These are phyloP conservation scores for Bocquillonia castaneifolia DNA, from an alignment of 441 rosid species.

Conservation along the genomic window DNA sequence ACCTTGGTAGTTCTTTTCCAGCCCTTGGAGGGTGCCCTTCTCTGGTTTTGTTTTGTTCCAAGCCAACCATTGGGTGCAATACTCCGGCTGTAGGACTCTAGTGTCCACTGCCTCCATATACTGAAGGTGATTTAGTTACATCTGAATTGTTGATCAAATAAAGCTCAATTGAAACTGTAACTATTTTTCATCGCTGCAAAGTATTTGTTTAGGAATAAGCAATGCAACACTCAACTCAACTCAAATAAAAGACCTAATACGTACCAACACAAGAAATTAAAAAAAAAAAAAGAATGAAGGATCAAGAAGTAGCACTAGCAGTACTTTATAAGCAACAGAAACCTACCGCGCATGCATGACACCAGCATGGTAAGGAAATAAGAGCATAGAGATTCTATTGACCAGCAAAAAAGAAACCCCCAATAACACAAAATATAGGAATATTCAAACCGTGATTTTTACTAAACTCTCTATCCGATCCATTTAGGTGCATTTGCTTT, in stretches of 20 bases:
- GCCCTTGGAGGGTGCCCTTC: no score
- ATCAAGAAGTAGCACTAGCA: neutral
- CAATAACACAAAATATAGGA: neutral
- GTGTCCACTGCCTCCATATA: no score
- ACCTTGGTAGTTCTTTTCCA: no score
- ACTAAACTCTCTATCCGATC: neutral
- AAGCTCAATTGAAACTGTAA: slow-evolving; percentile 85
- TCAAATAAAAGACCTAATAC: neutral
- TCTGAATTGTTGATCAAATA: no score
- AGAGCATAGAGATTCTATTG: neutral
- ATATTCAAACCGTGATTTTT: neutral
- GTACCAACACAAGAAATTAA: neutral
- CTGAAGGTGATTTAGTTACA: no score
- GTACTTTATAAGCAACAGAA: neutral
- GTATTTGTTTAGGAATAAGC: slow-evolving; percentile 19
- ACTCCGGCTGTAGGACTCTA: no score
- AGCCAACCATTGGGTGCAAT: no score
- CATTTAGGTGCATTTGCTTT: neutral
- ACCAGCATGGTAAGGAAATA: neutral
- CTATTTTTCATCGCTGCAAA: slow-evolving; percentile 89
- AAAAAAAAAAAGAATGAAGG: neutral
- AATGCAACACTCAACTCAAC: neutral
- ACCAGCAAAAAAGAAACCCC: neutral
- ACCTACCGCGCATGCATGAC: neutral
- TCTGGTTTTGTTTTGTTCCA: no score